phyloP scores from a whole-genome alignment of 2,329 filamentous ascomycete species.

The Neonectria coccinea region DNA sequence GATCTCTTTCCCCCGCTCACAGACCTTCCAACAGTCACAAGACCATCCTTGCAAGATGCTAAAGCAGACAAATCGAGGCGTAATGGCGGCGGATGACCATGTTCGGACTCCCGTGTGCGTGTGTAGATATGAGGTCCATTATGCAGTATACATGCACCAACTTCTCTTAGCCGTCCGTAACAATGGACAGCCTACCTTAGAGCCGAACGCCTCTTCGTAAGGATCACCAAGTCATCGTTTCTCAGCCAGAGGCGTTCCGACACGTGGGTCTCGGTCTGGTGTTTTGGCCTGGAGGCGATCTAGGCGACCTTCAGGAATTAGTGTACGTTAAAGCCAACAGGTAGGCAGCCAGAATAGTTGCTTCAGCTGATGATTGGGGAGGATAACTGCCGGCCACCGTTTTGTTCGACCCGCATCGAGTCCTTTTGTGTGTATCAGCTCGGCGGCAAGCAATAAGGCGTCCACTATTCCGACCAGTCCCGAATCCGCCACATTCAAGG shows the following conservation, averaged over 20 bases:
- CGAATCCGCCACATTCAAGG: not conserved
- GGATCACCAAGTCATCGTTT: not conserved
- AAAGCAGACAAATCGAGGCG: not conserved
- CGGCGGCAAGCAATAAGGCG: not conserved
- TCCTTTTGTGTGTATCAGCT: not conserved
- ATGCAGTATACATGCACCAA: not conserved
- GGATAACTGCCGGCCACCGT: not conserved
- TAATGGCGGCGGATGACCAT: slow-evolving; percentile 6
- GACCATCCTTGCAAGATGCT: slow-evolving; percentile 5
- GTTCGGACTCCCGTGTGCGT: not conserved
- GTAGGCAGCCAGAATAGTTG: not conserved
- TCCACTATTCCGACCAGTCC: not conserved
- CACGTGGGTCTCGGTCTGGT: slow-evolving; percentile 4
- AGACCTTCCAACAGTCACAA: not conserved
- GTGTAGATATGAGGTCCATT: not conserved
- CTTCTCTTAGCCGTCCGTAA: not conserved
- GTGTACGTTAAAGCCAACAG: slow-evolving; percentile 1
- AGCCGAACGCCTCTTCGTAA: not conserved
- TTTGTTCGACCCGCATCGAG: not conserved
- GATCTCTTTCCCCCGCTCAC: slow-evolving; percentile 13
- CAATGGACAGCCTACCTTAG: not conserved
- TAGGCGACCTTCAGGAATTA: not conserved
- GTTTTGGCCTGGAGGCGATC: not conserved
- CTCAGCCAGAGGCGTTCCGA: not conserved
- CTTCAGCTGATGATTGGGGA: not conserved